Base-by-base conservation (phyloP, 2,329 filamentous ascomycete genomes). In the Furcasterigmium furcatum region DNA sequence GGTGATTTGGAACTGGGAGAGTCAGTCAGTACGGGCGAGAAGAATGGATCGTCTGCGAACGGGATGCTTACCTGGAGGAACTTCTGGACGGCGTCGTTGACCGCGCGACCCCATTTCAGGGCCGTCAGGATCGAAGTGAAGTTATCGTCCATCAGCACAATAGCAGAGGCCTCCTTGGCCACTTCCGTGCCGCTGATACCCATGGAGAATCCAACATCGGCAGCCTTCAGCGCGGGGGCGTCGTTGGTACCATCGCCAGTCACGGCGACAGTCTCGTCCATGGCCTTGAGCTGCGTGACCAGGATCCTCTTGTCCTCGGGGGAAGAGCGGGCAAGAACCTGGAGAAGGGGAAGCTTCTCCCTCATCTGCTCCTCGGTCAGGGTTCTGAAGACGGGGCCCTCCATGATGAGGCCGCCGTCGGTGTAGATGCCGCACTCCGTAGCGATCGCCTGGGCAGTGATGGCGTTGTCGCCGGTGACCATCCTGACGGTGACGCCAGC, bases 221-320 rank as follows among this genome's bases (percentile, higher is more conserved):
- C 82, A 41, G 79, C 79, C 55, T 82, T 84, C 38, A 86, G 65
- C 9, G 82, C 82, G 6, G 82, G 79, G 0, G 80, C 82, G 50
- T 86, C 82, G 50, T 86, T 85, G 4, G 82, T 85, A 4, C 81
- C 82, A 48, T 86, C 83, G 9, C 83, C 83, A 2, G 83, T 86
- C 5, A 82, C 79, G 3, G 80, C 80, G 2, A 84, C 80, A 1
- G 76, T 80, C 52, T 80, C 76, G 13, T 76, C 77, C 39, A 77
- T 65, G 12, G 65, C 58, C 58, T 79, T 80, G n/a, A 83, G 67
- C 5, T 68, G 68, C 9, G 67, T 67, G 1, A 83, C 78, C 4
- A 84, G 64, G 40, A 80, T 76, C 1, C 69, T 67, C 57, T 82
- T 83, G 49, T 82, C 79, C 49, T 82, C 78, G 0, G 79, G 79